Percentiles rank a stretch among this genome's conserved stretches.
Conservation (phyloP, 2,329 filamentous ascomycete species). For the Chaetomiaceae sp. region DNA sequence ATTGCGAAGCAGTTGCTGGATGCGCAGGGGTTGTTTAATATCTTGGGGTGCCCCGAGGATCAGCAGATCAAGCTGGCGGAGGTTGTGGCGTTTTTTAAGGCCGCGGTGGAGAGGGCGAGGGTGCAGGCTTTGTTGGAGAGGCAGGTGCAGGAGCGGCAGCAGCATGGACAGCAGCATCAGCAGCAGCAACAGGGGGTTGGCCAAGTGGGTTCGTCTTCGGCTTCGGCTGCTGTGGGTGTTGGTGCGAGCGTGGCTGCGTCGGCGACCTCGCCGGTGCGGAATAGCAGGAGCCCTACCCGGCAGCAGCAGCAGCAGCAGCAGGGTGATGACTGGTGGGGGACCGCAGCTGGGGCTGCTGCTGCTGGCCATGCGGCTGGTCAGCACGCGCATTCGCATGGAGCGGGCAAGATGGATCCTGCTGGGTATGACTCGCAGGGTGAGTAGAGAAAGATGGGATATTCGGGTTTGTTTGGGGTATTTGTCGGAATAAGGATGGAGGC, state of each 20-base stretch:
- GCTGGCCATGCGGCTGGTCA: not conserved
- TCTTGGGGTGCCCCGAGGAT: conserved; percentile 43
- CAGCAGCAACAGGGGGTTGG: not conserved
- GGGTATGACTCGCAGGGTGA: conserved; percentile 1
- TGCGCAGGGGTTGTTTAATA: conserved; percentile 45
- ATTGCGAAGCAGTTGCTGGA: conserved; percentile 56
- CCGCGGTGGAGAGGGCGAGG: conserved; percentile 30
- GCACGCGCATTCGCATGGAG: not conserved
- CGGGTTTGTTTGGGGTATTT: not conserved
- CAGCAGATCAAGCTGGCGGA: conserved; percentile 46
- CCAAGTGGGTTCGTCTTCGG: not conserved
- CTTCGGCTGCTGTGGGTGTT: no score
- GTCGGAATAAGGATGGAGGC: no score
- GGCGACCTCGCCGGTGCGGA: conserved; percentile 1
- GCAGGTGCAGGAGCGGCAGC: not conserved
- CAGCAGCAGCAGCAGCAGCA: no score
- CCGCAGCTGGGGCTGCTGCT: not conserved
- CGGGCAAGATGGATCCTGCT: conserved; percentile 12
- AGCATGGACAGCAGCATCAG: not conserved
- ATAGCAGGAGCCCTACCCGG: conserved; percentile 2
- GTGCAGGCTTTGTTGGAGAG: not conserved
- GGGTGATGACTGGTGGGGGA: conserved; percentile 2
- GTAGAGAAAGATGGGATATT: not conserved
- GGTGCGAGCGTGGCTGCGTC: no score
- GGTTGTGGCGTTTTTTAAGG: conserved; percentile 51